Evolutionary conservation across 371 early-diverging fungal species (phyloP).

Genomic region (Rhizopus sp.): DNA sequence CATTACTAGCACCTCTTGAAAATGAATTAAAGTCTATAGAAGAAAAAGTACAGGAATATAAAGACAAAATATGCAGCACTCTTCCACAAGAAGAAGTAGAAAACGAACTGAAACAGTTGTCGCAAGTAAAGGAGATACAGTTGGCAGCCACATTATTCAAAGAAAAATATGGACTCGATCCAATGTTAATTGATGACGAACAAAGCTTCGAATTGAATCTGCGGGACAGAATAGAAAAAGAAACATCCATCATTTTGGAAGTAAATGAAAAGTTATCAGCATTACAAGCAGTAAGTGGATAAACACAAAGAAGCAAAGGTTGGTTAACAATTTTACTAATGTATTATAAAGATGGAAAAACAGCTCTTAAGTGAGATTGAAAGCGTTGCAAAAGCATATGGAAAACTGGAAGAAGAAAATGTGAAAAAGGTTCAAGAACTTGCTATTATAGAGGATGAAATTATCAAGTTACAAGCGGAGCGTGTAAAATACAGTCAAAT

Average conservation of each 20-base stretch:
- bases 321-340: neutral
- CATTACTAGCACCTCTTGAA: constrained; percentile 14
- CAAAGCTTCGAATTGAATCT: constrained; percentile 17
- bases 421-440: constrained; percentile 73
- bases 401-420: constrained; percentile 79
- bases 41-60: constrained; percentile 9
- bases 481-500: constrained; percentile 44
- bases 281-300: constrained; percentile 15
- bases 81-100: constrained; percentile 13
- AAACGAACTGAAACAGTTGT: constrained; percentile 6
- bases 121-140: constrained; percentile 13
- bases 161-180: constrained; percentile 23
- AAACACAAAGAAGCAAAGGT: constrained; percentile 1
- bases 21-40: constrained; percentile 16
- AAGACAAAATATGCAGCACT: constrained; percentile 1
- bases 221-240: constrained; percentile 32
- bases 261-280: constrained; percentile 11
- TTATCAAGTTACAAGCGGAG: constrained; percentile 73
- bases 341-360: constrained; percentile 41
- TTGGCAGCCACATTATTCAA: constrained; percentile 18
- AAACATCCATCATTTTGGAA: constrained; percentile 16
- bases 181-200: constrained; percentile 10
- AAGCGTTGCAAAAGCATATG: constrained; percentile 76
- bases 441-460: constrained; percentile 74
- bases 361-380: constrained; percentile 80